Evolutionary conservation across 2,329 filamentous ascomycete species (phyloP), one percentile per base, ranked within the genome.

Genomic region (Cladosporium sphaerospermum): DNA sequence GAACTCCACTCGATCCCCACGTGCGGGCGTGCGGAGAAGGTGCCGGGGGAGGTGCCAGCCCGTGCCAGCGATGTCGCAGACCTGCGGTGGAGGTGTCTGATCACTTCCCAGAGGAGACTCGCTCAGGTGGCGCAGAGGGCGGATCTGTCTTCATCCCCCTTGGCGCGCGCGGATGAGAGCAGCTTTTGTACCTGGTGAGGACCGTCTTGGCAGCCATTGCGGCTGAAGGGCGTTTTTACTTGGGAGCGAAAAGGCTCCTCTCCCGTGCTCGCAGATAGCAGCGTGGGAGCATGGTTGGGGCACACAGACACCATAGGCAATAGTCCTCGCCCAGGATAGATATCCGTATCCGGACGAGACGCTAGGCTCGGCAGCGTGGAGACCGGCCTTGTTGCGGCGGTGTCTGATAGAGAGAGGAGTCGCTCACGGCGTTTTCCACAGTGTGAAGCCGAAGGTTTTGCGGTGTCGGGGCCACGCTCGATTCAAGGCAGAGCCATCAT

Each of bases 11-110:
- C 18, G 36, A 28, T 50, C 32, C 19, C 48, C 48, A 51, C 47
- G 47, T 51, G 39, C 43, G 28, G 28, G 40, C 19, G 48, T 51
- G 48, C 48, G 48, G 48, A 51, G 48, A 51, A 28, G 32, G 34
- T 31, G 39, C 48, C 48, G 31, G 48, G 28, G 39, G 32, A 28
- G 48, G 28, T 13, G 11, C 11, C 31, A 37, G 18, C 34, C 18
- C 23, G 19, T 41, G 23, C 36, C 9, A 41, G 23, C 23, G n/a
- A 39, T 37, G 18, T 44, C 39, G 23, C 23, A 28, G 23, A 7
- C 23, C 7, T 28, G 23, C 48, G 14, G 32, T 34, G 31, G 40
- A 32, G 39, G 39, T 43, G 16, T n/a, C 9, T n/a, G 36, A 48
- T 48, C 36, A 23, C 45, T 28, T 28, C 23, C 23, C 23, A 3